Evolutionary conservation across 2,329 filamentous ascomycete genomes (phyloP).

Genomic region (Penicillium sclerotigenum): DNA sequence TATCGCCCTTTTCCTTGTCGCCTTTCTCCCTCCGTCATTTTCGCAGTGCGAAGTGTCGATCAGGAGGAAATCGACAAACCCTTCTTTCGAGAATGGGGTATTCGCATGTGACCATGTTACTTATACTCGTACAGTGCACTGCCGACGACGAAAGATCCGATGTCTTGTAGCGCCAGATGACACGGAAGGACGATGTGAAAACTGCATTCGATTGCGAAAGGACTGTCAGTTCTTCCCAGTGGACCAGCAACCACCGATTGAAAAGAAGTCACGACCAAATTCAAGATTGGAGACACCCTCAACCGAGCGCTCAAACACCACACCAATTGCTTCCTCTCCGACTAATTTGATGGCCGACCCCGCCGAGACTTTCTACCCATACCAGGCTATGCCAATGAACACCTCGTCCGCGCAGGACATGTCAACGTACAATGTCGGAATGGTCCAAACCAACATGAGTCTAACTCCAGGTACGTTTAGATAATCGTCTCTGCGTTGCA

Average conservation of each 20-base stretch:
- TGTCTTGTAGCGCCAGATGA: slow-evolving; percentile 77
- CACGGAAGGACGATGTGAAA: slow-evolving; percentile 72
- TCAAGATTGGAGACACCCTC: slow-evolving; percentile 46
- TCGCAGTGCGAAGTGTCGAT: background rate
- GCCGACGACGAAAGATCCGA: slow-evolving; percentile 87
- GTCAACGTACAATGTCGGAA: slow-evolving; percentile 29
- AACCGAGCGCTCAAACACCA: slow-evolving; percentile 48
- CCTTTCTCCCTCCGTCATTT: background rate
- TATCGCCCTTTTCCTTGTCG: background rate
- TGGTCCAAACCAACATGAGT: slow-evolving; percentile 34
- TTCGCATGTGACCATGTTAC: slow-evolving; percentile 7
- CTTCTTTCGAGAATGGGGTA: background rate
- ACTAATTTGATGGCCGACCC: slow-evolving; percentile 32
- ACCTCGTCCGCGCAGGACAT: slow-evolving; percentile 33
- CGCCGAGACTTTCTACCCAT: slow-evolving; percentile 38
- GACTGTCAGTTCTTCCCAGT: slow-evolving; percentile 92
- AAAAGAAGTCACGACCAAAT: slow-evolving; percentile 46
- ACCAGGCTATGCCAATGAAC: slow-evolving; percentile 35
- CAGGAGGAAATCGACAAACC: background rate
- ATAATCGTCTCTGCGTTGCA: background rate
- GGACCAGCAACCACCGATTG: slow-evolving; percentile 64
- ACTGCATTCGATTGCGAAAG: slow-evolving; percentile 91
- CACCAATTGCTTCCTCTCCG: slow-evolving; percentile 45
- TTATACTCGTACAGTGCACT: slow-evolving; percentile 66
- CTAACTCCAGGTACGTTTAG: slow-evolving; percentile 36